These are phyloP conservation scores for Hymenoscyphus fraxineus DNA, from an alignment of 2,329 filamentous ascomycete species.

Conservation along the genomic window DNA sequence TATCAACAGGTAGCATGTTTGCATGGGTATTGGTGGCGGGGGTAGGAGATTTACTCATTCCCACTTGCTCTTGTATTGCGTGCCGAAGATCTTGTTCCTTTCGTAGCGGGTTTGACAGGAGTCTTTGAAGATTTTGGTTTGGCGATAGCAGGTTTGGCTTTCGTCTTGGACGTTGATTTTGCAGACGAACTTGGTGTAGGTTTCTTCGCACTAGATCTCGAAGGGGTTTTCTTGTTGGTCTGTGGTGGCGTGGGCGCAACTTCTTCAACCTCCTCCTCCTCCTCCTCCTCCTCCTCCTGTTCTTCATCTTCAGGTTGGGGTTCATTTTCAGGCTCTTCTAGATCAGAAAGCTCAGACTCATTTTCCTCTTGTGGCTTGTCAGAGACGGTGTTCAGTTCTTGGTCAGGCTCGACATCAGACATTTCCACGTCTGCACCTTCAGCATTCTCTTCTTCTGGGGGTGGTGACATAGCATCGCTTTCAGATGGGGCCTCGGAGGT, in stretches of 20 bases:
- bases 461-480: not conserved
- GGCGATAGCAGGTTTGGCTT: conserved; percentile 1
- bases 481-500: not conserved
- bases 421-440: conserved; percentile 13
- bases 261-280: conserved; percentile 34
- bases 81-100: conserved; percentile 5
- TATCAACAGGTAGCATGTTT: not conserved
- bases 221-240: conserved; percentile 15
- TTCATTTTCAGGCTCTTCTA: conserved; percentile 10
- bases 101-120: conserved; percentile 13
- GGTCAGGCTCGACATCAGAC: conserved; percentile 8
- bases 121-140: conserved; percentile 1
- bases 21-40: not conserved
- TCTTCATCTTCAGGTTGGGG: conserved; percentile 30
- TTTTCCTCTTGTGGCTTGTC: conserved; percentile 10
- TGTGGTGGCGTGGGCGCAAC: conserved; percentile 16
- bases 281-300: conserved; percentile 25
- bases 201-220: conserved; percentile 8
- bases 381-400: conserved; percentile 5
- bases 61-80: not conserved
- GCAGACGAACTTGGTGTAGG: conserved; percentile 3
- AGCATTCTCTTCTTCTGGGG: conserved; percentile 24
- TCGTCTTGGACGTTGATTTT: conserved; percentile 5
- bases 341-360: conserved; percentile 7
- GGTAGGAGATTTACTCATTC: not conserved